Evolutionary conservation across 495 filamentous ascomycete species (phyloP).

Genomic region (Trichocladium uniseriatum): DNA sequence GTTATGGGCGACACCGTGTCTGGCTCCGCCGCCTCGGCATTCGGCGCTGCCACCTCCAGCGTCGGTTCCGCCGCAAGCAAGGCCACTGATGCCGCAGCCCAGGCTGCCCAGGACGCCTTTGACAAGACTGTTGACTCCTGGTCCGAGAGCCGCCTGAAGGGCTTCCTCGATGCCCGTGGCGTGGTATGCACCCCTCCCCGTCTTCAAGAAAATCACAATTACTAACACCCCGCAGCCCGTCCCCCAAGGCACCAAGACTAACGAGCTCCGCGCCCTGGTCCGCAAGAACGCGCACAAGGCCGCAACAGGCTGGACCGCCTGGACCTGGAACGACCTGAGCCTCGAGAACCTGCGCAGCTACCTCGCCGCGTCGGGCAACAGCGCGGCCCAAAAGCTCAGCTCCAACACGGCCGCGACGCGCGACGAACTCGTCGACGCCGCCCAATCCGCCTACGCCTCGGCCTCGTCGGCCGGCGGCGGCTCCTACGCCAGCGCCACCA

Average conservation of each 20-base stretch:
- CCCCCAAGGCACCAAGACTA: slow-evolving; percentile 64
- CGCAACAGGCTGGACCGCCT: slow-evolving; percentile 59
- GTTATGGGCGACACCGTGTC: slow-evolving; percentile 59
- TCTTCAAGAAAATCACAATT: background rate
- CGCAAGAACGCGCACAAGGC: slow-evolving; percentile 65
- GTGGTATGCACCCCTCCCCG: slow-evolving; percentile 23
- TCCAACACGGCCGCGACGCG: slow-evolving; percentile 57
- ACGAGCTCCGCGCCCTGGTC: slow-evolving; percentile 70
- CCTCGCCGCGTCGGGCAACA: slow-evolving; percentile 46
- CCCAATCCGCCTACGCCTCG: slow-evolving; percentile 58
- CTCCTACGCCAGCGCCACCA: slow-evolving; percentile 65
- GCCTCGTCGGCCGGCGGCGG: slow-evolving; percentile 58
- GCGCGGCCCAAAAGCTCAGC: slow-evolving; percentile 58
- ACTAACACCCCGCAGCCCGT: slow-evolving; percentile 45
- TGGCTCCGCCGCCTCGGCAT: slow-evolving; percentile 52
- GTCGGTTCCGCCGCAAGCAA: slow-evolving; percentile 69
- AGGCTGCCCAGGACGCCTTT: slow-evolving; percentile 61
- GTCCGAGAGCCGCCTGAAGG: slow-evolving; percentile 70
- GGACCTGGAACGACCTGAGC: slow-evolving; percentile 80
- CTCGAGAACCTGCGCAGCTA: slow-evolving; percentile 68
- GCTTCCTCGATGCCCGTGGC: slow-evolving; percentile 58
- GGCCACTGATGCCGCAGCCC: slow-evolving; percentile 60
- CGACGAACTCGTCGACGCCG: slow-evolving; percentile 63
- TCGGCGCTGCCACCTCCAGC: slow-evolving; percentile 72
- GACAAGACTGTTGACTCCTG: slow-evolving; percentile 52